These are phyloP conservation scores for Lentinula sp. DNA, from an alignment of 768 basidiomycete species.

Conservation along the genomic window DNA sequence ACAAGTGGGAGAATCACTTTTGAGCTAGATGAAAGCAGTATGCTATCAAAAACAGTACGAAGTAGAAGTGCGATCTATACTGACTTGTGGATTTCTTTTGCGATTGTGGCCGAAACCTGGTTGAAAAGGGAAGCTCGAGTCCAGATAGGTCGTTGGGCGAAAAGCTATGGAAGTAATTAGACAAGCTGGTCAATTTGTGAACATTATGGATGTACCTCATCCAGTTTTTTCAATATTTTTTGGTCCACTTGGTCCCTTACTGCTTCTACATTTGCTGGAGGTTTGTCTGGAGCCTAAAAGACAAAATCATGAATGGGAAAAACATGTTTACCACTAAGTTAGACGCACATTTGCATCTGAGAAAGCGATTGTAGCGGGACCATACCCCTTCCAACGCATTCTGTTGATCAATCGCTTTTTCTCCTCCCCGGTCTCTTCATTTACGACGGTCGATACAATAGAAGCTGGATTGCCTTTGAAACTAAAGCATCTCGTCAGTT, in stretches of 20 bases:
- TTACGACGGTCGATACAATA: slow-evolving; percentile 55
- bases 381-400: slow-evolving; percentile 82
- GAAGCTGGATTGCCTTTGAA: slow-evolving; percentile 78
- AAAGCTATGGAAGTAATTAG: slow-evolving; percentile 54
- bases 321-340: neutral
- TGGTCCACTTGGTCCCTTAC: slow-evolving; percentile 49
- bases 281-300: slow-evolving; percentile 49
- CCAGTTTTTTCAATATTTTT: slow-evolving; percentile 45
- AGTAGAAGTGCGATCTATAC: slow-evolving; percentile 11
- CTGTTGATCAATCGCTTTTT: slow-evolving; percentile 79
- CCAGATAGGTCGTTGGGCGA: slow-evolving; percentile 81
- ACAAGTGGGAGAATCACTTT: slow-evolving; percentile 76
- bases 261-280: slow-evolving; percentile 57
- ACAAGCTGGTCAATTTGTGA: neutral
- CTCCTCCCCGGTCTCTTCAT: slow-evolving; percentile 77
- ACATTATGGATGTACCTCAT: slow-evolving; percentile 33
- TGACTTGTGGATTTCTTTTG: slow-evolving; percentile 72
- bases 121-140: slow-evolving; percentile 81
- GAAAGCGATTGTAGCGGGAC: slow-evolving; percentile 67
- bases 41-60: neutral
- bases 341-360: slow-evolving; percentile 46
- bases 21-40: slow-evolving; percentile 31
- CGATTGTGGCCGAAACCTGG: slow-evolving; percentile 64
- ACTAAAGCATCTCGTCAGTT: slow-evolving; percentile 26
- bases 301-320: neutral